These are phyloP conservation scores for Phytophthora pistaciae DNA, from an alignment of 352 stramenopile species.

Conservation along the genomic window DNA sequence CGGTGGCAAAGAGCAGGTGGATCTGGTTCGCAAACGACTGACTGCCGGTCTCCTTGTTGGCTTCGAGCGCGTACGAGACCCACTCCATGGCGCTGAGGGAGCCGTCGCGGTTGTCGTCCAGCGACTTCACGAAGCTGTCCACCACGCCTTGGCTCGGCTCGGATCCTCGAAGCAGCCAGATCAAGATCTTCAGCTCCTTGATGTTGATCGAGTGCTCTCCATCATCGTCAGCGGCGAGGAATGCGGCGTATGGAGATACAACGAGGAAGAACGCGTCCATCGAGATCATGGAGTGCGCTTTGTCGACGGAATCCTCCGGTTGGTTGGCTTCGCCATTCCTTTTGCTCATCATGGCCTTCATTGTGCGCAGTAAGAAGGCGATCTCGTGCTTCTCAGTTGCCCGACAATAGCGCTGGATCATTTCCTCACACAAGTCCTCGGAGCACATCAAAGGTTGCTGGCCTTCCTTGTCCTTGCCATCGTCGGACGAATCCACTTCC, in stretches of 20 bases:
- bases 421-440: slow-evolving; percentile 41
- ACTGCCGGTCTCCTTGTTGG: slow-evolving; percentile 47
- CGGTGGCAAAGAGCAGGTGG: slow-evolving; percentile 62
- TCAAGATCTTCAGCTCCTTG: slow-evolving; percentile 64
- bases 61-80: slow-evolving; percentile 73
- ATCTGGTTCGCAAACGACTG: slow-evolving; percentile 60
- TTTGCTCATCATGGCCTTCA: slow-evolving; percentile 42
- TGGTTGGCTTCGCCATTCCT: background rate
- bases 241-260: slow-evolving; percentile 66
- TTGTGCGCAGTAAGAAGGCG: slow-evolving; percentile 54
- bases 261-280: slow-evolving; percentile 73
- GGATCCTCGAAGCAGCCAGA: slow-evolving; percentile 77
- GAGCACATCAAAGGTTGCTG: slow-evolving; percentile 47
- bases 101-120: slow-evolving; percentile 63
- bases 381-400: slow-evolving; percentile 42
- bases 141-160: slow-evolving; percentile 54
- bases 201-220: slow-evolving; percentile 60
- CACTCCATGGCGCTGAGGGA: slow-evolving; percentile 68
- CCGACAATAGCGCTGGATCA: slow-evolving; percentile 53
- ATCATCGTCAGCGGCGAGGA: slow-evolving; percentile 73
- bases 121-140: slow-evolving; percentile 65
- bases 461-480: background rate
- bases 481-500: background rate
- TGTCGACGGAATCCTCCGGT: slow-evolving; percentile 2
- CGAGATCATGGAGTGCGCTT: slow-evolving; percentile 33